Evolutionary conservation across 2,329 filamentous ascomycete species (phyloP).

Genomic region (Fusarium acutatum): DNA sequence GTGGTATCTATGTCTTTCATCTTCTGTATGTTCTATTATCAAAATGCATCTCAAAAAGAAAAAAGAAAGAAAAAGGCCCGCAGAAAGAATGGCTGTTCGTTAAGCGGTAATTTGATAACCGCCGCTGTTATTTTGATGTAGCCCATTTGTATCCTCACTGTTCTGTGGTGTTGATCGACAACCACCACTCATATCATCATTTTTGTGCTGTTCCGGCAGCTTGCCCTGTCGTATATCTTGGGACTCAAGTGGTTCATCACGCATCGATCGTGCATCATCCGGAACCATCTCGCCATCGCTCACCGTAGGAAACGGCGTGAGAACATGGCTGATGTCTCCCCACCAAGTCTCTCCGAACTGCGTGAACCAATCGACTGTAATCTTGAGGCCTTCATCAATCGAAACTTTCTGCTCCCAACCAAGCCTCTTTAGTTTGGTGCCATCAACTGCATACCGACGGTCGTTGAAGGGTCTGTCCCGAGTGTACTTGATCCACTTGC

Average conservation of each 20-base stretch:
- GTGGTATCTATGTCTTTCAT: conserved; percentile 31
- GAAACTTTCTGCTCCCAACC: conserved; percentile 75
- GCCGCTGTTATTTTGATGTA: background rate
- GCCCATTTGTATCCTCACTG: conserved; percentile 5
- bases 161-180: conserved; percentile 16
- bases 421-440: conserved; percentile 70
- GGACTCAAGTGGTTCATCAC: conserved; percentile 45
- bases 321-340: conserved; percentile 74
- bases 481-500: conserved; percentile 76
- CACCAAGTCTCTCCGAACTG: conserved; percentile 74
- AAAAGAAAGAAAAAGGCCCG: background rate
- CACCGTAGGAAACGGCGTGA: conserved; percentile 73
- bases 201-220: conserved; percentile 17
- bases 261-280: conserved; percentile 51
- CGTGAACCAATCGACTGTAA: conserved; percentile 76
- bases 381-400: conserved; percentile 69
- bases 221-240: conserved; percentile 33
- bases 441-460: conserved; percentile 76
- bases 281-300: conserved; percentile 64
- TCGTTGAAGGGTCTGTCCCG: conserved; percentile 83
- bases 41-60: background rate
- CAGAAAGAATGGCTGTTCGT: background rate
- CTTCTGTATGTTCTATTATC: background rate
- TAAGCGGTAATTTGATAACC: conserved; percentile 18
- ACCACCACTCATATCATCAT: conserved; percentile 8